phyloP scores from a whole-genome alignment of 2,329 filamentous ascomycete species.

The Plectosphaerella cucumerina region DNA sequence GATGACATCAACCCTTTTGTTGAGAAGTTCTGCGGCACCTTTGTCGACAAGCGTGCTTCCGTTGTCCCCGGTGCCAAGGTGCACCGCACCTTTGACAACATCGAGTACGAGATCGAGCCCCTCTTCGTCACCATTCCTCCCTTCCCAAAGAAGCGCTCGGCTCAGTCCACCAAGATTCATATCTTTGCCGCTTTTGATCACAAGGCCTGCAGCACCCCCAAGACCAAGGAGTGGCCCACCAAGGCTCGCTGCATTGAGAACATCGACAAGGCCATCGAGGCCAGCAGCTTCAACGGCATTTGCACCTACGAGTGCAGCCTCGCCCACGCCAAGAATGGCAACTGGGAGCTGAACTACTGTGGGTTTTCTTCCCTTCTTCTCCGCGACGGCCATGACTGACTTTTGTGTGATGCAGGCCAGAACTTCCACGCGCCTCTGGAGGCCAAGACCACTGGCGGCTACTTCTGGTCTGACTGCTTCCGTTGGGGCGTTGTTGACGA shows the following conservation, averaged over 20 bases:
- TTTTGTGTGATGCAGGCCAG: not conserved
- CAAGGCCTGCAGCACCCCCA: not conserved
- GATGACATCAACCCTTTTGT: not conserved
- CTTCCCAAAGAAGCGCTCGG: not conserved
- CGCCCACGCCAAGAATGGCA: not conserved
- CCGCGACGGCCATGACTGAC: not conserved
- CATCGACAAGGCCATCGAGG: not conserved
- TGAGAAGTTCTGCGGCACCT: not conserved
- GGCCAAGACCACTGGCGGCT: not conserved
- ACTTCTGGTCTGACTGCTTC: not conserved
- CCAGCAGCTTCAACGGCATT: not conserved
- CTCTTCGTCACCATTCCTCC: not conserved
- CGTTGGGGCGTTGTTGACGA: not conserved
- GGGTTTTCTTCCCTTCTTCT: not conserved
- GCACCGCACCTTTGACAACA: not conserved
- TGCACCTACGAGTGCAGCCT: not conserved
- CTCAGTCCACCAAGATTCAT: not conserved
- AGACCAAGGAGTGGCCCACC: not conserved
- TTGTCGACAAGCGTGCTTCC: not conserved
- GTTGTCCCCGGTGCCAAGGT: not conserved
- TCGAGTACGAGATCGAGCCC: not conserved
- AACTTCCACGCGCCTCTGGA: not conserved
- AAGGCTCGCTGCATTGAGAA: not conserved
- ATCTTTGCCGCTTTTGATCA: not conserved
- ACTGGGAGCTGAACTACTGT: not conserved